These are phyloP conservation scores for Penicillium nucicola DNA, from an alignment of 495 filamentous ascomycete genomes.

Conservation along the genomic window DNA sequence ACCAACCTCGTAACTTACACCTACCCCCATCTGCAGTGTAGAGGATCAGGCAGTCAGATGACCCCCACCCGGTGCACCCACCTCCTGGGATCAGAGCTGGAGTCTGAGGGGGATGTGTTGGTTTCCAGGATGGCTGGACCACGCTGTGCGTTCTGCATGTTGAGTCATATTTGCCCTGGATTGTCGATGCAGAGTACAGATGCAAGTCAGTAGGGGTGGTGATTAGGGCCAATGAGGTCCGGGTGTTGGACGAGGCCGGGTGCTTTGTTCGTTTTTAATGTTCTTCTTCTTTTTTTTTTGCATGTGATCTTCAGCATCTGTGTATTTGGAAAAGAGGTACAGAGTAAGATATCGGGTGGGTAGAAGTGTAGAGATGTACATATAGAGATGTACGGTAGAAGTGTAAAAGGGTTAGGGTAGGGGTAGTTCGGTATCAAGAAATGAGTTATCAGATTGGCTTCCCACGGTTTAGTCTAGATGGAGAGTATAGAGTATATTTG, in stretches of 20 bases:
- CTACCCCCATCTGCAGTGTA: not conserved
- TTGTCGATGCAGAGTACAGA: not conserved
- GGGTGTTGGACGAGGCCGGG: not conserved
- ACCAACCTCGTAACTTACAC: slow-evolving; percentile 4
- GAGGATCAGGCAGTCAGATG: slow-evolving; percentile 13
- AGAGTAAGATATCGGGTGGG: no score
- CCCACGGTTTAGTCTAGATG: no score
- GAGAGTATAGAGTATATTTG: no score
- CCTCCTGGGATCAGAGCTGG: no score
- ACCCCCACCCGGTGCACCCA: slow-evolving; percentile 14
- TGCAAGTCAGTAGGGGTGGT: not conserved
- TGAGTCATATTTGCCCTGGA: slow-evolving; percentile 2
- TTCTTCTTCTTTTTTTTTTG: slow-evolving; percentile 8
- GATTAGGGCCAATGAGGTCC: not conserved
- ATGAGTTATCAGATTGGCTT: not conserved
- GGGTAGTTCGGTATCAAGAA: no score
- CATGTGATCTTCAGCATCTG: slow-evolving; percentile 3
- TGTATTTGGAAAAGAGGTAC: no score
- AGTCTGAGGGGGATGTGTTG: not conserved
- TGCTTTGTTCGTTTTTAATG: slow-evolving; percentile 5
- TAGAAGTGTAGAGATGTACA: not conserved
- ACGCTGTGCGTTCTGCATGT: slow-evolving; percentile 1
- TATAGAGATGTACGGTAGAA: no score
- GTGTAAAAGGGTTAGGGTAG: no score
- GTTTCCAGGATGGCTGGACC: slow-evolving; percentile 13